These are phyloP conservation scores for Ceratocystis huliohia DNA, from an alignment of 2,329 filamentous ascomycete species.

Conservation along the genomic window DNA sequence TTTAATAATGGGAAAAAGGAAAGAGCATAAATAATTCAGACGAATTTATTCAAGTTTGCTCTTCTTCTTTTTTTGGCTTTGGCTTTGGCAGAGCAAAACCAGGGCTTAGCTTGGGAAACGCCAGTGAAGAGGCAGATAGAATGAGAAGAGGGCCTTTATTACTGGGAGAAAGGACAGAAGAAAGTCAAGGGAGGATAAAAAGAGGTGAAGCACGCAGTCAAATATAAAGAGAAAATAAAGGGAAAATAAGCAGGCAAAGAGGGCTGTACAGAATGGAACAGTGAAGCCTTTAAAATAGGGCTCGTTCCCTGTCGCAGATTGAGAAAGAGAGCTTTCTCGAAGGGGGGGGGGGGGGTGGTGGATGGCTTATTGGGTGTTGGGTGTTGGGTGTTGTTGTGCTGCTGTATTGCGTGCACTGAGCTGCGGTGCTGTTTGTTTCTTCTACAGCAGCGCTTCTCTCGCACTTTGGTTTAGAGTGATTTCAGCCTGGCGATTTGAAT, in stretches of 20 bases:
- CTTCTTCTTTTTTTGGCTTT: background rate
- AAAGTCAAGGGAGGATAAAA: background rate
- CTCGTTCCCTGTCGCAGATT: background rate
- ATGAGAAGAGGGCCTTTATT: background rate
- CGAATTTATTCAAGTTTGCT: background rate
- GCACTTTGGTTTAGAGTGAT: no score
- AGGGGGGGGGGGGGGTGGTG: background rate
- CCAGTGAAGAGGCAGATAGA: background rate
- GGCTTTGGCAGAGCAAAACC: no score
- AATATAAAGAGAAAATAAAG: background rate
- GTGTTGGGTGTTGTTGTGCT: background rate
- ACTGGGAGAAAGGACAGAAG: background rate
- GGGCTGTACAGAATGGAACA: constrained; percentile 3
- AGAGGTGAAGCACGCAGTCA: background rate
- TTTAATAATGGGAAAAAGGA: background rate
- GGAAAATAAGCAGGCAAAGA: constrained; percentile 1
- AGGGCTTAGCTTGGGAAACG: background rate
- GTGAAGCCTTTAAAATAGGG: background rate
- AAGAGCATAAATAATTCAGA: background rate
- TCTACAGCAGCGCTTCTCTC: background rate
- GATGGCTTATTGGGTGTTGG: background rate
- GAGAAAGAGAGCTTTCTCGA: background rate
- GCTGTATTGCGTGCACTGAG: background rate
- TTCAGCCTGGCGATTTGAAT: no score
- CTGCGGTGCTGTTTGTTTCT: background rate